Evolutionary conservation across 352 stramenopile genomes (phyloP).

Genomic region (Phytophthora capsici): DNA sequence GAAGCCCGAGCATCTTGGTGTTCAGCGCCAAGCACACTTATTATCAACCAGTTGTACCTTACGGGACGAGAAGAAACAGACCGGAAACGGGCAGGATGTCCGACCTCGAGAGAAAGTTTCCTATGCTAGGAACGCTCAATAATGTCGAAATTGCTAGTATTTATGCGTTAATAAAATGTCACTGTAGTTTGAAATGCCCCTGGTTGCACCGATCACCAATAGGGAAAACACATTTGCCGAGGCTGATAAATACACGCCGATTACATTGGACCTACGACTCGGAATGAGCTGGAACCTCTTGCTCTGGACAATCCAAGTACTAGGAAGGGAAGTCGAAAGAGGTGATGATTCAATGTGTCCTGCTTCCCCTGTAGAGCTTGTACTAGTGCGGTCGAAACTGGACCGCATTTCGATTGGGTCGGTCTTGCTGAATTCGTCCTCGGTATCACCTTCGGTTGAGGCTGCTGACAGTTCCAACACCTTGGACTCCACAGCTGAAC

Average conservation of each 20-base stretch:
- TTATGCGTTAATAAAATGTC: no score
- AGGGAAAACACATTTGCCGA: no score
- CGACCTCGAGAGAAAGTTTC: conserved; percentile 6
- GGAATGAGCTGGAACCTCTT: neutral
- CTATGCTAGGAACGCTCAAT: neutral
- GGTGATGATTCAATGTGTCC: conserved; percentile 14
- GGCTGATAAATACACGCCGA: no score
- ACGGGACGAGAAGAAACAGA: conserved; percentile 8
- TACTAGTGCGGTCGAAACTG: conserved; percentile 4
- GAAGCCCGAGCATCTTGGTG: neutral
- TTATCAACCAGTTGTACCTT: neutral
- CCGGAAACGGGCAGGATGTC: conserved; percentile 1
- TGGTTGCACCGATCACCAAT: no score
- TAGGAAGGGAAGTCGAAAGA: conserved; percentile 5
- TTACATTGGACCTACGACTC: neutral
- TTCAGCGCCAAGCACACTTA: neutral
- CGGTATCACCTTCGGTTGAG: neutral
- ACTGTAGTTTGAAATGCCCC: no score
- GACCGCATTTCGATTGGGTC: neutral
- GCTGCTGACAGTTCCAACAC: conserved; percentile 39
- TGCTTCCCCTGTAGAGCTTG: conserved; percentile 2
- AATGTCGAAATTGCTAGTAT: neutral
- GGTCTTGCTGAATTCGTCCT: neutral
- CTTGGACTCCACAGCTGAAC: conserved; percentile 39
- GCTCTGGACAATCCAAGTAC: neutral